Conservation (phyloP, 2,329 filamentous ascomycete genomes). For the Trichoderma cornu-damae region DNA sequence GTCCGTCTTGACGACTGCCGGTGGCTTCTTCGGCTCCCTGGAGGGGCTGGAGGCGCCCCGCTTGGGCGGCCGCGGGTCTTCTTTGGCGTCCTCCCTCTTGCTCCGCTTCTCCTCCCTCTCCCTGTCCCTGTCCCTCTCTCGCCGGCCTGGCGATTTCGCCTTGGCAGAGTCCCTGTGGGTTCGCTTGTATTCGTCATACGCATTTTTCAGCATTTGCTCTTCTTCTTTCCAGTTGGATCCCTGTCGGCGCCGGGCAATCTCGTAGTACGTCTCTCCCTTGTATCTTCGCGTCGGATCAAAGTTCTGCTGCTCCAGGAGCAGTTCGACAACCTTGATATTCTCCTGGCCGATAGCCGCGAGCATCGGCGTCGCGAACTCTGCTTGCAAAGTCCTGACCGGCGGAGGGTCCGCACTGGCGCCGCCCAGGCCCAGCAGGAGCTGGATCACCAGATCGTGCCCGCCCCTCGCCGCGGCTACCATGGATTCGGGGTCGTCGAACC, state of each 20-base stretch:
- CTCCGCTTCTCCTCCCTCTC: slow-evolving; percentile 41
- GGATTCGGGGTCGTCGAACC: slow-evolving; percentile 70
- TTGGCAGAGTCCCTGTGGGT: slow-evolving; percentile 45
- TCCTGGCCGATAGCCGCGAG: slow-evolving; percentile 86
- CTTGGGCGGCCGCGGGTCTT: slow-evolving; percentile 42
- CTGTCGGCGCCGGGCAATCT: slow-evolving; percentile 75
- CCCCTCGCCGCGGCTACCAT: slow-evolving; percentile 88
- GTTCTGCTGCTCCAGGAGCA: slow-evolving; percentile 67
- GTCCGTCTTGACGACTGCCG: slow-evolving; percentile 32
- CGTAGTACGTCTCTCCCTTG: slow-evolving; percentile 75
- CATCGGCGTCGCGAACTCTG: slow-evolving; percentile 84
- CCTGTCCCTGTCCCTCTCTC: slow-evolving; percentile 38
- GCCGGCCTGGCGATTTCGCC: slow-evolving; percentile 46
- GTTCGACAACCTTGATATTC: slow-evolving; percentile 76
- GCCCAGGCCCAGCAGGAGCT: slow-evolving; percentile 67
- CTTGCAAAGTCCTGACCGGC: slow-evolving; percentile 53
- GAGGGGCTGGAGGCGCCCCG: slow-evolving; percentile 47
- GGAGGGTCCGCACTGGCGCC: slow-evolving; percentile 63
- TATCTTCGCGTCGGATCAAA: slow-evolving; percentile 80
- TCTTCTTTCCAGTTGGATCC: slow-evolving; percentile 91
- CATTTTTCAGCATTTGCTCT: slow-evolving; percentile 69
- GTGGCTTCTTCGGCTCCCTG: slow-evolving; percentile 45
- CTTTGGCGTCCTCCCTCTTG: slow-evolving; percentile 41
- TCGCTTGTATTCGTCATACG: slow-evolving; percentile 62
- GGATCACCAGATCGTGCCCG: slow-evolving; percentile 82